Conservation (phyloP, 176 grass and related monocot species). For the Luzula sylvatica region DNA sequence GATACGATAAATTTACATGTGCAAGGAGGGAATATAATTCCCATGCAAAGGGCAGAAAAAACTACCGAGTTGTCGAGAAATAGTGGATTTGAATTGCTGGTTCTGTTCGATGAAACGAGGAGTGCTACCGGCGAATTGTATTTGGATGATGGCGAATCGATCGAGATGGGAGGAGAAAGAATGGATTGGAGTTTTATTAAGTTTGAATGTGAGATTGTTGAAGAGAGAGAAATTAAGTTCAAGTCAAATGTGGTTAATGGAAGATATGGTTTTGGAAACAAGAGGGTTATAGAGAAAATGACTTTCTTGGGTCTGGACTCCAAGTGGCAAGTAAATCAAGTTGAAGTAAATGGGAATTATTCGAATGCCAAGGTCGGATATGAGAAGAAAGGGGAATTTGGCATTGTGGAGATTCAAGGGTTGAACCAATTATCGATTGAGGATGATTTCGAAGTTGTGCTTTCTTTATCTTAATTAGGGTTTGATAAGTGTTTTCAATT, state of each 20-base stretch:
- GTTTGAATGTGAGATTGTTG: conserved; percentile 11
- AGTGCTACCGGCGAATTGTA: conserved; percentile 34
- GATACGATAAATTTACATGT: conserved; percentile 55
- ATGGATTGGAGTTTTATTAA: conserved; percentile 28
- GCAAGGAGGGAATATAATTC: conserved; percentile 31
- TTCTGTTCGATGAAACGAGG: conserved; percentile 26
- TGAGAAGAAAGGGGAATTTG: too few species aligned
- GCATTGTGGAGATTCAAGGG: too few species aligned
- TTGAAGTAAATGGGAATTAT: too few species aligned
- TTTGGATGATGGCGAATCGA: conserved; percentile 51
- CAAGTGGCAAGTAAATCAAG: too few species aligned
- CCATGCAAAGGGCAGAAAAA: conserved; percentile 24
- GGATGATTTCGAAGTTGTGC: conserved; percentile 33
- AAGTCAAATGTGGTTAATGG: conserved; percentile 36
- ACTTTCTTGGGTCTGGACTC: conserved; percentile 34
- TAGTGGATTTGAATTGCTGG: conserved; percentile 34
- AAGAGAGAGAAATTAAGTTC: conserved; percentile 3
- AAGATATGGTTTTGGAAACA: conserved; percentile 24
- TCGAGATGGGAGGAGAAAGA: conserved; percentile 31
- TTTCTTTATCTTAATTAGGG: neutral
- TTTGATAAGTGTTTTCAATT: too few species aligned
- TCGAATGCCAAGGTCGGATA: too few species aligned
- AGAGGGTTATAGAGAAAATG: conserved; percentile 32
- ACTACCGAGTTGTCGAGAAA: conserved; percentile 26
- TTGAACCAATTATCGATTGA: too few species aligned